Evolutionary conservation across 2,329 filamentous ascomycete genomes (phyloP).

Genomic region (Trichoderma sp.): DNA sequence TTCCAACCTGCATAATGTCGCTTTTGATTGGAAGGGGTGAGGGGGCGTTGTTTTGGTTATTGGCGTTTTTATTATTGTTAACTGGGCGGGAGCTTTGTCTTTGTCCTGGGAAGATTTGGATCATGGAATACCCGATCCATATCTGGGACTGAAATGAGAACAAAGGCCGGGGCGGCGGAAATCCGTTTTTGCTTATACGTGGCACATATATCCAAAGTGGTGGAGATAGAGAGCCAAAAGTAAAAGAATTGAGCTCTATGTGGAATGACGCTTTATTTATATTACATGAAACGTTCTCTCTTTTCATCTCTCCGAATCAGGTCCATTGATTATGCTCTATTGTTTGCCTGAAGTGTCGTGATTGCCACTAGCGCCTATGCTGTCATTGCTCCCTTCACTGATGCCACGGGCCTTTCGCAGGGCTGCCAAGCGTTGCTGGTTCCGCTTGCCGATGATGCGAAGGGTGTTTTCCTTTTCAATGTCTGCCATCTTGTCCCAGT

Average conservation of each 20-base stretch:
- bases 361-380: constrained; percentile 18
- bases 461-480: constrained; percentile 68
- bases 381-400: constrained; percentile 6
- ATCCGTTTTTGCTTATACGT: neutral
- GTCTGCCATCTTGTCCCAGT: constrained; percentile 72
- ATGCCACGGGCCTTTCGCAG: constrained; percentile 37
- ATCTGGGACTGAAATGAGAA: constrained; percentile 5
- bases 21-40: neutral
- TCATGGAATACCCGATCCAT: constrained; percentile 4
- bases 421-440: constrained; percentile 60
- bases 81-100: neutral
- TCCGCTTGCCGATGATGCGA: constrained; percentile 67
- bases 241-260: constrained; percentile 9
- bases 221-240: constrained; percentile 5
- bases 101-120: constrained; percentile 8
- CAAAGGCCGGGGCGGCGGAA: constrained; percentile 12
- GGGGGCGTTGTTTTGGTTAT: constrained; percentile 16
- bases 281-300: constrained; percentile 1
- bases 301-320: neutral
- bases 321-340: neutral
- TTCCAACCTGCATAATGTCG: neutral
- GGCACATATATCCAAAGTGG: constrained; percentile 18
- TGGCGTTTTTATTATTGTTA: constrained; percentile 7
- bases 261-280: constrained; percentile 17
- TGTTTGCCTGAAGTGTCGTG: constrained; percentile 12